These are phyloP conservation scores for Trichoderma atroviride DNA, from an alignment of 2,329 filamentous ascomycete genomes.

Conservation along the genomic window DNA sequence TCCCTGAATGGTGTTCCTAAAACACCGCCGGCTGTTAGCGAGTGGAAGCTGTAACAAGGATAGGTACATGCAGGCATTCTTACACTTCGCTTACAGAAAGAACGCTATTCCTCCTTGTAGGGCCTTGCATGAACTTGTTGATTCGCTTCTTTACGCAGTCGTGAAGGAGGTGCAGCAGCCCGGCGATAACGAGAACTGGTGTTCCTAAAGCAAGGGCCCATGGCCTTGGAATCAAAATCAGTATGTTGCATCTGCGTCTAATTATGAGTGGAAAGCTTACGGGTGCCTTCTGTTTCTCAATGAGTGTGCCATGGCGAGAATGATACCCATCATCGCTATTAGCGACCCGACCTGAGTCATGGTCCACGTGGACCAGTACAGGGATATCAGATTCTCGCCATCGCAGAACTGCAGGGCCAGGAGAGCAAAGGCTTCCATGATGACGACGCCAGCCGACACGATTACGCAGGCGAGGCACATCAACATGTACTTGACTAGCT, in stretches of 20 bases:
- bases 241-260: background rate
- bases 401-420: conserved; percentile 61
- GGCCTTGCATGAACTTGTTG: conserved; percentile 37
- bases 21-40: background rate
- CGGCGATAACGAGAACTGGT: conserved; percentile 61
- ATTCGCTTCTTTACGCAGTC: conserved; percentile 43
- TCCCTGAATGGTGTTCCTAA: conserved; percentile 43
- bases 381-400: conserved; percentile 60
- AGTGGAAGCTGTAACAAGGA: background rate
- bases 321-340: conserved; percentile 61
- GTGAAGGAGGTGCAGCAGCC: conserved; percentile 53
- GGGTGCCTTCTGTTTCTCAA: conserved; percentile 55
- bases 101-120: conserved; percentile 32
- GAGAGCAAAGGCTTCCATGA: conserved; percentile 59
- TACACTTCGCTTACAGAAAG: conserved; percentile 51
- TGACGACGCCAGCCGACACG: conserved; percentile 48
- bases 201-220: conserved; percentile 64
- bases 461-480: conserved; percentile 50
- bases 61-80: conserved; percentile 31
- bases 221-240: conserved; percentile 40
- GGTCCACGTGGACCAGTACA: conserved; percentile 65
- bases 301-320: conserved; percentile 55
- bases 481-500: conserved; percentile 47
- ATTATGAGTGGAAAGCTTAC: conserved; percentile 38
- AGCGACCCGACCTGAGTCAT: conserved; percentile 61